Conservation (phyloP, 2,329 filamentous ascomycete genomes). For the Phialophora verrucosa region DNA sequence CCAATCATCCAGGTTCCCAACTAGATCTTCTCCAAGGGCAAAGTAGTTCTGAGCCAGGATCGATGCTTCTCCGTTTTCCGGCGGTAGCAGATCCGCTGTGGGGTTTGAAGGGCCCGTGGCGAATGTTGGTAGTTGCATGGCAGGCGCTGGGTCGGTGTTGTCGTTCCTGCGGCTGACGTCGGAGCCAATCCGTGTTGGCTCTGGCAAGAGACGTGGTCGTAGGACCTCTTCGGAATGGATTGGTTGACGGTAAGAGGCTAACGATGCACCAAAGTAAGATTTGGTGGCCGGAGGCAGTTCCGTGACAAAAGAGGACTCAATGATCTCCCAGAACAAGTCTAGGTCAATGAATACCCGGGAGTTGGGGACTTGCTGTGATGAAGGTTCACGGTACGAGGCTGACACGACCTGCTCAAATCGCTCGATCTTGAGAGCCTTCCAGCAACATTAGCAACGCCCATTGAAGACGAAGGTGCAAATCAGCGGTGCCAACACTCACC, state of each 20-base stretch:
- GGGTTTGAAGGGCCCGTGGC: not conserved
- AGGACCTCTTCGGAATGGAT: constrained; percentile 47
- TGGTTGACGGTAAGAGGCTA: constrained; percentile 42
- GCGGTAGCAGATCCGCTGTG: not conserved
- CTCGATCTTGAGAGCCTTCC: constrained; percentile 52
- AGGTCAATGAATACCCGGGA: constrained; percentile 51
- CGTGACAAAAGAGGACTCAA: constrained; percentile 54
- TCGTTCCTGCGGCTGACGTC: constrained; percentile 28
- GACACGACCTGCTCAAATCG: constrained; percentile 53
- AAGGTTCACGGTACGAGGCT: constrained; percentile 49
- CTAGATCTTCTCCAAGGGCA: constrained; percentile 52
- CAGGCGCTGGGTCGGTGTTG: constrained; percentile 7
- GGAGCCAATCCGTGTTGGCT: constrained; percentile 49
- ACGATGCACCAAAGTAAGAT: constrained; percentile 51
- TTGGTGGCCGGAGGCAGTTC: constrained; percentile 45
- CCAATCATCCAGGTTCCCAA: constrained; percentile 48
- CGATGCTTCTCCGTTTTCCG: constrained; percentile 50
- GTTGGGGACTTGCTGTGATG: constrained; percentile 42
- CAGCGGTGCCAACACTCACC: constrained; percentile 41
- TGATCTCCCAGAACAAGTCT: constrained; percentile 56
- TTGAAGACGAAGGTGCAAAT: not conserved
- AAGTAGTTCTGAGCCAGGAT: constrained; percentile 58
- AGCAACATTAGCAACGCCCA: not conserved
- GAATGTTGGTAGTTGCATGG: not conserved
- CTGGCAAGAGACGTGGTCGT: constrained; percentile 52